These are phyloP conservation scores for Aegilops speltoides DNA, from an alignment of 176 grass and related monocot genomes.

Conservation along the genomic window DNA sequence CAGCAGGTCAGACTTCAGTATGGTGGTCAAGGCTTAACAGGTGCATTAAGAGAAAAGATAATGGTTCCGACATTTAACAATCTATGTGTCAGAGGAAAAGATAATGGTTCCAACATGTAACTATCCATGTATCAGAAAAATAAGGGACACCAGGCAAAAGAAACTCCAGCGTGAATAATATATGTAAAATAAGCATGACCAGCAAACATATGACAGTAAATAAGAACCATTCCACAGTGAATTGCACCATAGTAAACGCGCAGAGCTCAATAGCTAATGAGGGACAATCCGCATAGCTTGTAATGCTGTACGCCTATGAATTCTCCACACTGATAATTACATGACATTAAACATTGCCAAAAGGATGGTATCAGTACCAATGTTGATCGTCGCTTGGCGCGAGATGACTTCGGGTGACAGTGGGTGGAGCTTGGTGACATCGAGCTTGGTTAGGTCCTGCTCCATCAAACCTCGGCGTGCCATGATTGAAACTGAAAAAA, in stretches of 20 bases:
- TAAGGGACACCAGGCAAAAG: not conserved
- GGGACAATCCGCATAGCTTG: not conserved
- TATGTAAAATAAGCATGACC: not conserved
- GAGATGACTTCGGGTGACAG: constrained; percentile 92
- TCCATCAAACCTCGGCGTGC: constrained; percentile 82
- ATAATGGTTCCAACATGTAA: not conserved
- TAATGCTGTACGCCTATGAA: not conserved
- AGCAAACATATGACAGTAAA: not conserved
- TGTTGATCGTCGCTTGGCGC: constrained; percentile 84
- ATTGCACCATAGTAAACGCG: not conserved
- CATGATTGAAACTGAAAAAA: constrained; percentile 9
- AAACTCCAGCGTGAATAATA: not conserved
- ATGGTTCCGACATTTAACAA: not conserved
- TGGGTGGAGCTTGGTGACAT: constrained; percentile 75
- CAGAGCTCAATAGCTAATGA: not conserved
- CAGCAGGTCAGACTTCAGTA: not conserved
- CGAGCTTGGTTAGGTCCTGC: constrained; percentile 88
- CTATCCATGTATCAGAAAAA: not conserved
- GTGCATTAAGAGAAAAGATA: not conserved
- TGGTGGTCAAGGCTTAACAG: not conserved
- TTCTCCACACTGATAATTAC: not conserved
- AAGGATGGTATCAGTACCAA: constrained; percentile 43
- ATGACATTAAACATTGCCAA: not conserved
- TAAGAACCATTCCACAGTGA: not conserved
- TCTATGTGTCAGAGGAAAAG: not conserved